Conservation (phyloP, 257 asterid genomes). For the Nemophila menziesii region DNA sequence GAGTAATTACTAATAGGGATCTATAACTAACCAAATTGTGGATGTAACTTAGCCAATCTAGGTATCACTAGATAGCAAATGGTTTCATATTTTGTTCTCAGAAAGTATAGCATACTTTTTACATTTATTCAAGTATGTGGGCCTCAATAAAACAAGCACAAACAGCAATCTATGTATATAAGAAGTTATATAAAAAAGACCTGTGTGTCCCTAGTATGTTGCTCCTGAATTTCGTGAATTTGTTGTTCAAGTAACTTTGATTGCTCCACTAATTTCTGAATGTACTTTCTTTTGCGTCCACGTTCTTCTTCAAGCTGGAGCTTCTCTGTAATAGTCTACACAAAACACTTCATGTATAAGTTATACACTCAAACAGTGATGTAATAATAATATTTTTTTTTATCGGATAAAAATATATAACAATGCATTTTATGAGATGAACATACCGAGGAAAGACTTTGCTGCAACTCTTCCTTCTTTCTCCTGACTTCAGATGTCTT, state of each 20-base stretch:
- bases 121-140: too few relatives aligned
- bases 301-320: constrained; percentile 49
- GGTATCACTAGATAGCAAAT: neutral
- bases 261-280: constrained; percentile 29
- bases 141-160: neutral
- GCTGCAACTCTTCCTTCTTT: constrained; percentile 49
- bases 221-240: constrained; percentile 55
- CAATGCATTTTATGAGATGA: constrained; percentile 1
- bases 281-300: constrained; percentile 28
- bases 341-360: constrained; percentile 15
- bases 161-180: neutral
- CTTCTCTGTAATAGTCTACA: constrained; percentile 60
- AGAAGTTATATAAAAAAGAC: constrained; percentile 15
- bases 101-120: too few relatives aligned
- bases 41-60: neutral
- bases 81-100: neutral
- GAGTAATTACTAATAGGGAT: too few relatives aligned
- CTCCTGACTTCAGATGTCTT: constrained; percentile 63
- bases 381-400: too few relatives aligned
- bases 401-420: too few relatives aligned
- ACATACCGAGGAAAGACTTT: constrained; percentile 49
- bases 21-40: neutral
- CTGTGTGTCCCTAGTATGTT: constrained; percentile 59
- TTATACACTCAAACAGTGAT: constrained; percentile 5
- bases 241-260: constrained; percentile 44